Conservation (phyloP, 2,329 filamentous ascomycete genomes). For the Monosporascus sp. region DNA sequence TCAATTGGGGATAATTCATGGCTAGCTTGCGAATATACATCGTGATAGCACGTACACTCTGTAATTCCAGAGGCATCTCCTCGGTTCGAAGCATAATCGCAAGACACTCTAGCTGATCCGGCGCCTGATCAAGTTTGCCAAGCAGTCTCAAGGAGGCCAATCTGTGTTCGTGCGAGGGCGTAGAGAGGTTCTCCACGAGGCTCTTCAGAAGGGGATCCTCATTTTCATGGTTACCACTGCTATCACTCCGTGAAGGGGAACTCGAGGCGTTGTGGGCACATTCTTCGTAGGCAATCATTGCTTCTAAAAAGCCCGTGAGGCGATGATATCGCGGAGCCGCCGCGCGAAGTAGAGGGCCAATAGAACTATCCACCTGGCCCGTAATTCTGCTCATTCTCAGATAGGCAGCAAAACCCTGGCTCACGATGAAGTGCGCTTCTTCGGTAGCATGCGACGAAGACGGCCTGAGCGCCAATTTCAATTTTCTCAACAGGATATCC, state of each 20-base stretch:
- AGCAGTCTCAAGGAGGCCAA: conserved; percentile 69
- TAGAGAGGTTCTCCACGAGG: conserved; percentile 68
- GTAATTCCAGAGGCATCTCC: conserved; percentile 69
- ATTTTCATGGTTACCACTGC: conserved; percentile 44
- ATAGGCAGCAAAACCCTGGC: conserved; percentile 69
- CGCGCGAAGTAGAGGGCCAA: conserved; percentile 62
- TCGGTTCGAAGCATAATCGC: conserved; percentile 73
- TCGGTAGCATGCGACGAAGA: conserved; percentile 54
- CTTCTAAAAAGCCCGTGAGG: conserved; percentile 61
- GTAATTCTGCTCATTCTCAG: conserved; percentile 58
- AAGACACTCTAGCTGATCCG: conserved; percentile 46
- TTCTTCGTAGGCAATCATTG: conserved; percentile 51
- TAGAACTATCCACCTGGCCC: conserved; percentile 50
- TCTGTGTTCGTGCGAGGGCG: conserved; percentile 69
- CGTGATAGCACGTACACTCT: conserved; percentile 70
- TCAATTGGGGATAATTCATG: conserved; percentile 54
- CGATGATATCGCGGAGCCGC: conserved; percentile 63
- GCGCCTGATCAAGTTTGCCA: conserved; percentile 49
- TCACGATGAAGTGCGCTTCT: conserved; percentile 67
- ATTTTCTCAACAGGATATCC: conserved; percentile 58
- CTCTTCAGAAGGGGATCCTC: conserved; percentile 58
- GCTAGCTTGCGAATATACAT: conserved; percentile 82
- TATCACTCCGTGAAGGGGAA: conserved; percentile 23
- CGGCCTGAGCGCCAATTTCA: conserved; percentile 59
- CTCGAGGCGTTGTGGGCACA: conserved; percentile 19